phyloP scores from a whole-genome alignment of 306 rosid genomes.

The Castanea mollissima region DNA sequence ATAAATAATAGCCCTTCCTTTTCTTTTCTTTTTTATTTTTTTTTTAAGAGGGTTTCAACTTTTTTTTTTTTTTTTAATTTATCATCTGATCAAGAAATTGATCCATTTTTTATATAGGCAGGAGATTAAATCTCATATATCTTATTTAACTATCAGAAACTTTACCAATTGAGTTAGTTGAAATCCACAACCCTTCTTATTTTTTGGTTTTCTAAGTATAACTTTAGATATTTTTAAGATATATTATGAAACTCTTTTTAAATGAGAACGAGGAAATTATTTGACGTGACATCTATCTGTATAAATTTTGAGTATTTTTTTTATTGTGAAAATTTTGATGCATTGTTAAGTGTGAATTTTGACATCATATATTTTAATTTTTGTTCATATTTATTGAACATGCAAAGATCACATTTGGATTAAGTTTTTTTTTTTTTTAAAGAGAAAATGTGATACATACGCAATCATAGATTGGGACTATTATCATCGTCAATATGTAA shows the following conservation, averaged over 20 bases:
- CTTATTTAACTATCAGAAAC: too few species aligned
- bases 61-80: too few species aligned
- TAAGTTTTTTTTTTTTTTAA: background rate
- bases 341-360: constrained; percentile 4
- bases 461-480: background rate
- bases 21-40: too few species aligned
- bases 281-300: constrained; percentile 7
- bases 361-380: background rate
- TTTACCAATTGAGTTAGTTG: fast-evolving
- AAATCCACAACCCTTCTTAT: background rate
- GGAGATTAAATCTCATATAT: fast-evolving
- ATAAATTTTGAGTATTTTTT: constrained; percentile 17
- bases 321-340: constrained; percentile 4
- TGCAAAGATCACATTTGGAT: background rate
- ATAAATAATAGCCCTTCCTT: too few species aligned
- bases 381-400: background rate
- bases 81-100: fast-evolving
- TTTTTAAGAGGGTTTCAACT: fast-evolving
- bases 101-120: too few species aligned
- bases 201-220: constrained; percentile 18
- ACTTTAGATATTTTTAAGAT: constrained; percentile 10
- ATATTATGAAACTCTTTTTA: constrained; percentile 6
- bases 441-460: background rate
- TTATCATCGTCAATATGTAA: background rate
- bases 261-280: background rate